phyloP scores from a whole-genome alignment of 176 grass and related monocot genomes.

The Luzula sylvatica region DNA sequence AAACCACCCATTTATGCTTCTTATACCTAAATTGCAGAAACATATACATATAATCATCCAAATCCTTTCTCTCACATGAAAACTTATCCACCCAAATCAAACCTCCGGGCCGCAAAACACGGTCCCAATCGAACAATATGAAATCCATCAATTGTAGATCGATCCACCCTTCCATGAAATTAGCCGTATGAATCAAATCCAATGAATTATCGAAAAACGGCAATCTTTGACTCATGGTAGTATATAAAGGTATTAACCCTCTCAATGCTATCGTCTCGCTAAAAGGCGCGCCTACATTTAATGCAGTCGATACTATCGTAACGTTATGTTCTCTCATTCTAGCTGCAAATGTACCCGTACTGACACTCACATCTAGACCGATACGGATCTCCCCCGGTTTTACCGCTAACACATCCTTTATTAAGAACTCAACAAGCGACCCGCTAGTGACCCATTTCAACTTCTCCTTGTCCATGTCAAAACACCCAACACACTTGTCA shows the following conservation, averaged over 20 bases:
- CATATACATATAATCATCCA: slow-evolving; percentile 99
- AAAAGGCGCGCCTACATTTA: slow-evolving; percentile 79
- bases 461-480: slow-evolving; percentile 71
- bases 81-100: slow-evolving; percentile 91
- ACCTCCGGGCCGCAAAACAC: slow-evolving; percentile 70
- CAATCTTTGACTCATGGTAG: slow-evolving; percentile 49
- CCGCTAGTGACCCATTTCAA: slow-evolving; percentile 38
- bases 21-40: slow-evolving; percentile 93
- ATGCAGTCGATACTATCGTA: slow-evolving; percentile 46
- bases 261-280: slow-evolving; percentile 72
- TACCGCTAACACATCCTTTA: slow-evolving; percentile 60
- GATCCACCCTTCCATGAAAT: slow-evolving; percentile 59
- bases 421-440: slow-evolving; percentile 38
- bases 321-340: slow-evolving; percentile 63
- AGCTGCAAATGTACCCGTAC: slow-evolving; percentile 78
- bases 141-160: slow-evolving; percentile 87
- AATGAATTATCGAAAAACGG: slow-evolving; percentile 93
- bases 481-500: slow-evolving; percentile 61
- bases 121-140: slow-evolving; percentile 91
- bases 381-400: slow-evolving; percentile 69
- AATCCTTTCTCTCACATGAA: slow-evolving; percentile 52
- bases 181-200: slow-evolving; percentile 77
- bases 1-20: slow-evolving; percentile 94
- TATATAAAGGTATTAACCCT: slow-evolving; percentile 62
- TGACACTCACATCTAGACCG: slow-evolving; percentile 62